Conservation (phyloP, 1,284 basidiomycete genomes). For the Cryptococcus hybrid region DNA sequence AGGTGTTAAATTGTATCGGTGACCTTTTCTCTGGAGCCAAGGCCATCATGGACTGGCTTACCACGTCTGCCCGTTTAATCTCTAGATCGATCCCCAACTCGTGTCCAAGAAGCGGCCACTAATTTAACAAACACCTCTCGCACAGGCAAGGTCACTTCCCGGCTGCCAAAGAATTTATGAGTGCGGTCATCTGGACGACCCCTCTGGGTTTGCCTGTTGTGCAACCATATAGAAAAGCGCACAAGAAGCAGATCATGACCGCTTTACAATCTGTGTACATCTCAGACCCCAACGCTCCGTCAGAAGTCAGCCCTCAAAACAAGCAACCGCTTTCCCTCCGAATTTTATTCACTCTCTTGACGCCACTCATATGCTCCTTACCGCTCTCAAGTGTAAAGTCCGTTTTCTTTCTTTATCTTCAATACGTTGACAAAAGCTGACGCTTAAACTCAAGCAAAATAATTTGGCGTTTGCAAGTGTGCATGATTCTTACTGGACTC, state of each 20-base stretch:
- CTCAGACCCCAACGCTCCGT: constrained; percentile 75
- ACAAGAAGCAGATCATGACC: constrained; percentile 77
- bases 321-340: constrained; percentile 95
- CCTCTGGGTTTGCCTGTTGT: constrained; percentile 92
- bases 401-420: constrained; percentile 31
- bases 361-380: constrained; percentile 98
- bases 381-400: constrained; percentile 85
- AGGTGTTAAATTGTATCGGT: constrained; percentile 81
- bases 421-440: background rate
- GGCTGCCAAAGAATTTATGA: constrained; percentile 83
- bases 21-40: constrained; percentile 91
- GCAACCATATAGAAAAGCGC: constrained; percentile 88
- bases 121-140: constrained; percentile 9
- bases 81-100: constrained; percentile 79
- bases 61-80: constrained; percentile 76
- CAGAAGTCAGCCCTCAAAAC: constrained; percentile 79
- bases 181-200: constrained; percentile 94
- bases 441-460: constrained; percentile 54
- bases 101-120: constrained; percentile 58
- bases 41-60: constrained; percentile 90
- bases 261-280: constrained; percentile 90
- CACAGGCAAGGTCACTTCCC: constrained; percentile 10
- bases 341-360: constrained; percentile 99
- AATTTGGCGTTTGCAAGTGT: constrained; percentile 87
- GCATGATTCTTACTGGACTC: constrained; percentile 99